Base-by-base conservation (phyloP, 2,329 filamentous ascomycete species). In the Neopestalotiopsis rosae region DNA sequence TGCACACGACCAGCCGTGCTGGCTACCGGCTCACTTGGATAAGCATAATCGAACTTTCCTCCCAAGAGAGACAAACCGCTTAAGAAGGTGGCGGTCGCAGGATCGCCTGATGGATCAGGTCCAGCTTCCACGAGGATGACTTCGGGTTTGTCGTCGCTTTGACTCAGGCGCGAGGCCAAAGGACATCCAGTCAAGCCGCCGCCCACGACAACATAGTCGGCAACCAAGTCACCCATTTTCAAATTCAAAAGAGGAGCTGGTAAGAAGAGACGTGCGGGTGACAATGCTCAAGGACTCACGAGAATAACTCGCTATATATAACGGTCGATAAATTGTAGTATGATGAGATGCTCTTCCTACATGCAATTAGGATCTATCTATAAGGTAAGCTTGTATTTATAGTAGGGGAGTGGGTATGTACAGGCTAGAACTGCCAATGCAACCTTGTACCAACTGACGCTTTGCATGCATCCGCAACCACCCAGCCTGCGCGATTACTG, bases 161-260 rank as follows among this genome's bases (percentile, higher is more conserved):
- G 70, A 24, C 71, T 71, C 17, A 77, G 70, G 13, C 74, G 74
- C 6, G 72, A 75, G 10, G 75, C 74, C 34, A 76, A 45, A 9
- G 70, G 58, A 30, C 74, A 75, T 7, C 75, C 75, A 0, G 72
- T 67, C 14, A 77, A 38, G 13, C 76, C 75, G 59, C 75, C 75
- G 2, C 75, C 75, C 2, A 77, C 72, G 17, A 76, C 68, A n/a
- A 77, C 45, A 40, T 77, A 76, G 49, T 77, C 75, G 9, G 40
- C 61, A 42, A 34, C 28, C 13, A 63, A 12, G 38, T 42, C 24
- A 17, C 20, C 57, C 57, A 61, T 61, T n/a, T 57, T 57, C 52
- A 28, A 57, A 28, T 57, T 42, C 40, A 7, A 57, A 57, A 57
- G 52, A 28, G 24, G 24, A 28, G 24, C 24, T 57, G 52, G 24